A percentile compares a stretch with the other conserved stretches of the same genome.
Conservation (phyloP, 2,329 filamentous ascomycete genomes). For the Beauveria pseudobassiana region DNA sequence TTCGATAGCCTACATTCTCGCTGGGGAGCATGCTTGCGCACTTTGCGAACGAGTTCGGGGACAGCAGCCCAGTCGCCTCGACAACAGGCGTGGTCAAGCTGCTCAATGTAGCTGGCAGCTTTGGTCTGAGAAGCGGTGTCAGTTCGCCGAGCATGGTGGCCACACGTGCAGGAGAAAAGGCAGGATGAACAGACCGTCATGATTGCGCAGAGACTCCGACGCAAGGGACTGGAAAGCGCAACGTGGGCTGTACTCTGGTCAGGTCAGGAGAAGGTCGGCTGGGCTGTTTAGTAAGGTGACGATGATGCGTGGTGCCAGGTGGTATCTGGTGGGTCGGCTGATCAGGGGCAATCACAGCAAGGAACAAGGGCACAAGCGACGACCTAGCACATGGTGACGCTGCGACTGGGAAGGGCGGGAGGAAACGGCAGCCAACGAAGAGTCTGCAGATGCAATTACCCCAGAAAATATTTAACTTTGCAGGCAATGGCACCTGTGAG, state of each 20-base stretch:
- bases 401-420: neutral
- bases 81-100: constrained; percentile 80
- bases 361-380: constrained; percentile 11
- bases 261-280: constrained; percentile 2
- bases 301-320: neutral
- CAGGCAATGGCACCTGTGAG: neutral
- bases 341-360: constrained; percentile 7
- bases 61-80: constrained; percentile 81
- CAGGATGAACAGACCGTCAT: constrained; percentile 8
- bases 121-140: constrained; percentile 46
- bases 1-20: constrained; percentile 60
- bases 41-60: constrained; percentile 83
- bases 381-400: constrained; percentile 8
- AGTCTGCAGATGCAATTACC: neutral
- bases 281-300: neutral
- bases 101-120: constrained; percentile 71
- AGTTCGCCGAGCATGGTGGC: neutral
- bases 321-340: constrained; percentile 6
- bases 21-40: constrained; percentile 86
- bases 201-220: constrained; percentile 1
- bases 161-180: neutral
- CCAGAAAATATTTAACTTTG: neutral
- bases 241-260: constrained; percentile 1
- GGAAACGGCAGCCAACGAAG: neutral
- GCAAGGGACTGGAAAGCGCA: constrained; percentile 3